A percentile compares a stretch with the other conserved stretches of the same genome.
Conservation (phyloP, 2,329 filamentous ascomycete genomes). For the Ophiognomonia clavigignenti-juglandacearum region DNA sequence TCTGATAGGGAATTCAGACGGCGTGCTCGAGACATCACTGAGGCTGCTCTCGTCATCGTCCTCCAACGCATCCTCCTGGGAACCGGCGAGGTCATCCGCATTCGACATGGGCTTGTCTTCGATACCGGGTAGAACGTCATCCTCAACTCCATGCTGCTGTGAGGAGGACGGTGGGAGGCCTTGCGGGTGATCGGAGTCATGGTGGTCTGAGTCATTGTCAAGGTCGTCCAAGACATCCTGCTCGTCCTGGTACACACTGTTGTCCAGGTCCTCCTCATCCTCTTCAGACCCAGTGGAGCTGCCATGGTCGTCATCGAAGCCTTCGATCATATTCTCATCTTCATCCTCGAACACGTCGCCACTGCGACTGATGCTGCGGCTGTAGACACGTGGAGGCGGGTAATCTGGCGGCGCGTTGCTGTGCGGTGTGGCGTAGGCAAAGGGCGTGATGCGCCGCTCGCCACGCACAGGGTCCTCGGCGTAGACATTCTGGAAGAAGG, state of each 20-base stretch:
- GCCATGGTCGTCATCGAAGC: constrained; percentile 23
- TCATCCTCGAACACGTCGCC: constrained; percentile 22
- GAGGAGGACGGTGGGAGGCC: constrained; percentile 19
- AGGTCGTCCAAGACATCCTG: constrained; percentile 22
- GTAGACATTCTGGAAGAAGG: constrained; percentile 37
- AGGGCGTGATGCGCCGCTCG: constrained; percentile 47
- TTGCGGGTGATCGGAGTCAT: constrained; percentile 19
- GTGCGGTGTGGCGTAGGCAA: constrained; percentile 71
- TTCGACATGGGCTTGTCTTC: constrained; percentile 43
- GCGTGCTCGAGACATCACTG: constrained; percentile 43
- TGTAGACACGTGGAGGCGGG: background rate
- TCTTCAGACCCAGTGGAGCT: constrained; percentile 18
- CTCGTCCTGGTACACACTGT: too few relatives aligned
- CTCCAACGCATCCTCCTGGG: background rate
- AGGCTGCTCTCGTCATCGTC: constrained; percentile 25
- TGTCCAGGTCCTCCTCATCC: constrained; percentile 21
- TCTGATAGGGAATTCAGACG: constrained; percentile 52
- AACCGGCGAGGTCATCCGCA: constrained; percentile 47
- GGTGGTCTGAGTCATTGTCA: constrained; percentile 26
- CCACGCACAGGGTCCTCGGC: constrained; percentile 27
- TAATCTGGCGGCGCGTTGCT: constrained; percentile 53
- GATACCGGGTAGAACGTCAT: constrained; percentile 53
- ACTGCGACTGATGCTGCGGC: constrained; percentile 7
- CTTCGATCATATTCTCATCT: constrained; percentile 19
- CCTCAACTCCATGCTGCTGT: constrained; percentile 35